These are phyloP conservation scores for Metschnikowia lachancei DNA, from an alignment of 805 yeast species.

Conservation along the genomic window DNA sequence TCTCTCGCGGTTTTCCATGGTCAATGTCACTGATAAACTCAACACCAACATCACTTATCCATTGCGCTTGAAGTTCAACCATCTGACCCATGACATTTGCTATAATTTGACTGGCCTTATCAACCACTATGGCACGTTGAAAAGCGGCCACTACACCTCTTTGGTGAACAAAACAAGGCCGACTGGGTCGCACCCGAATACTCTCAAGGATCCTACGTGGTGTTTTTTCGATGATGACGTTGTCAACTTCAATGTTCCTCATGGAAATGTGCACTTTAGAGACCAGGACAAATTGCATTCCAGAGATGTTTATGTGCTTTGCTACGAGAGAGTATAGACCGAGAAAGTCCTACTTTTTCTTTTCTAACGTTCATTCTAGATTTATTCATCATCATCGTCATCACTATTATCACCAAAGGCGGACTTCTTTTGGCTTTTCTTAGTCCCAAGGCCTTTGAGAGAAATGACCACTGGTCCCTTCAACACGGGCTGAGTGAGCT, in stretches of 20 bases:
- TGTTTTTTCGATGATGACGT: constrained; percentile 73
- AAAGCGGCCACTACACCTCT: constrained; percentile 76
- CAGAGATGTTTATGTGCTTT: constrained; percentile 65
- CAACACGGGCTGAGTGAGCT: background rate
- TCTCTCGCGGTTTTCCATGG: constrained; percentile 44
- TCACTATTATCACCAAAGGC: constrained; percentile 12
- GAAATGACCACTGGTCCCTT: constrained; percentile 13
- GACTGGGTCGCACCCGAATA: constrained; percentile 17
- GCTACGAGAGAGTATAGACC: constrained; percentile 47
- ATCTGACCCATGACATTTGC: constrained; percentile 27
- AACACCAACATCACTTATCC: constrained; percentile 56
- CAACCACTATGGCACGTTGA: constrained; percentile 67
- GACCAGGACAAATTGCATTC: constrained; percentile 37
- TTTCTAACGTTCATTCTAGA: background rate
- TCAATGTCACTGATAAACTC: constrained; percentile 52
- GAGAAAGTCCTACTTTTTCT: background rate
- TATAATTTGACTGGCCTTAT: constrained; percentile 63
- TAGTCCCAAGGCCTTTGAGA: constrained; percentile 14
- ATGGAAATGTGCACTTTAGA: constrained; percentile 44
- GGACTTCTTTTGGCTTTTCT: constrained; percentile 2
- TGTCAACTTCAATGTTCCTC: constrained; percentile 43
- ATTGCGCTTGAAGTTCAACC: constrained; percentile 46
- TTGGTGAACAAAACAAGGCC: constrained; percentile 48
- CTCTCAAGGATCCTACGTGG: constrained; percentile 53
- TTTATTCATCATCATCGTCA: constrained; percentile 1